A percentile compares a stretch with the other conserved stretches of the same genome.
phyloP scores from a whole-genome alignment of 805 yeast genomes.

The Monosporozyma solicola region DNA sequence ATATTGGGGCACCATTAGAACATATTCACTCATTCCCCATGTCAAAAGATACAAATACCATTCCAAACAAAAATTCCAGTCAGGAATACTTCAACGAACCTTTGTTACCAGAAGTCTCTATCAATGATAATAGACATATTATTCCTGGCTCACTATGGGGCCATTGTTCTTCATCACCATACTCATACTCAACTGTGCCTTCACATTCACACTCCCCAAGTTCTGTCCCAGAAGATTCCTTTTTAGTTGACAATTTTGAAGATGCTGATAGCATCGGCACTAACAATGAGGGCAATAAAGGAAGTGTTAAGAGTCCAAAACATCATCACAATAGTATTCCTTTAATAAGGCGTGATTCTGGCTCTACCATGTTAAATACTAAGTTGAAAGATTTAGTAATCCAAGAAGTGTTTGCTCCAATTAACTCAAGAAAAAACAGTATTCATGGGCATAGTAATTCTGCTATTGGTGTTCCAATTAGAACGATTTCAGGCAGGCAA shows the following conservation, averaged over 20 bases:
- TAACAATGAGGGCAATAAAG: background rate
- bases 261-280: background rate
- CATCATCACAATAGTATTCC: background rate
- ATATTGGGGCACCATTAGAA: constrained; percentile 7
- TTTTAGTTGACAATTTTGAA: constrained; percentile 7
- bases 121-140: constrained; percentile 87
- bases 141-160: constrained; percentile 74
- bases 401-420: constrained; percentile 53
- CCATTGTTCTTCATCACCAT: constrained; percentile 46
- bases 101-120: constrained; percentile 65
- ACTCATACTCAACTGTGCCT: constrained; percentile 21
- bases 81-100: constrained; percentile 3
- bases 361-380: constrained; percentile 60
- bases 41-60: constrained; percentile 6
- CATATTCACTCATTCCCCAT: constrained; percentile 16
- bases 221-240: constrained; percentile 26
- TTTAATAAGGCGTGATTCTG: constrained; percentile 16
- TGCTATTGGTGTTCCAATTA: constrained; percentile 5
- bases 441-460: constrained; percentile 1
- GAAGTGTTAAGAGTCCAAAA: background rate
- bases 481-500: constrained; percentile 9
- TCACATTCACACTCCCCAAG: constrained; percentile 32
- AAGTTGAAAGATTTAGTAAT: constrained; percentile 62
- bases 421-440: constrained; percentile 7
- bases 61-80: constrained; percentile 1